Conservation (phyloP, 352 stramenopile genomes). For the Phytophthora europaea region DNA sequence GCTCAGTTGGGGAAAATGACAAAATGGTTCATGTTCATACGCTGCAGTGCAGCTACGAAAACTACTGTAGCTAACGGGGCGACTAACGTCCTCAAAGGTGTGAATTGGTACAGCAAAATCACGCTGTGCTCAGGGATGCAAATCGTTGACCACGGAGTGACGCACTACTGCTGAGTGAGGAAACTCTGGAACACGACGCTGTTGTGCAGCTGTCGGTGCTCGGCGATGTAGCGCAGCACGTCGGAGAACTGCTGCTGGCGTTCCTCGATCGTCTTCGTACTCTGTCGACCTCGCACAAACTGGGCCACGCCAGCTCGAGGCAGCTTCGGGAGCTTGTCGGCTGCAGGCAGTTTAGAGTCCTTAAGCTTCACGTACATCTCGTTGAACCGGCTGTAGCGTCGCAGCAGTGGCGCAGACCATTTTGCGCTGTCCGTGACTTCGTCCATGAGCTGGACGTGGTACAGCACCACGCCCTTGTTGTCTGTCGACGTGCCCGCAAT, state of each 20-base stretch:
- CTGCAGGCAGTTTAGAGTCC: conserved; percentile 40
- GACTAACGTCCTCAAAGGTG: conserved; percentile 25
- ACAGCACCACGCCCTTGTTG: conserved; percentile 45
- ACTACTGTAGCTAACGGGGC: conserved; percentile 7
- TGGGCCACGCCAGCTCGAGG: conserved; percentile 48
- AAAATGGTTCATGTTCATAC: conserved; percentile 28
- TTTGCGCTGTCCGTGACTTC: conserved; percentile 35
- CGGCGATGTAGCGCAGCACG: conserved; percentile 59
- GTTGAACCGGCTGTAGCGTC: conserved; percentile 66
- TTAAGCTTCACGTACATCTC: conserved; percentile 62
- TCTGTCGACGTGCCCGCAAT: conserved; percentile 42
- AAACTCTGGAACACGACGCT: conserved; percentile 64
- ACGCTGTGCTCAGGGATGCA: conserved; percentile 21
- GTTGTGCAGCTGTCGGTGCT: conserved; percentile 47
- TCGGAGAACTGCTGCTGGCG: conserved; percentile 56
- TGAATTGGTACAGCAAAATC: conserved; percentile 26
- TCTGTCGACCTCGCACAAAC: conserved; percentile 59
- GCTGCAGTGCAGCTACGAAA: conserved; percentile 16
- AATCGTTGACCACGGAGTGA: background rate
- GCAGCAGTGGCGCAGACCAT: conserved; percentile 41
- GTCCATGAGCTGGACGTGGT: conserved; percentile 52
- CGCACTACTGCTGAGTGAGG: conserved; percentile 32
- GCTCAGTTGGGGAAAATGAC: background rate
- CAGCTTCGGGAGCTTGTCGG: conserved; percentile 46
- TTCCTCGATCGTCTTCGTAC: conserved; percentile 54